Conservation (phyloP, 768 basidiomycete species). For the Postia placenta region DNA sequence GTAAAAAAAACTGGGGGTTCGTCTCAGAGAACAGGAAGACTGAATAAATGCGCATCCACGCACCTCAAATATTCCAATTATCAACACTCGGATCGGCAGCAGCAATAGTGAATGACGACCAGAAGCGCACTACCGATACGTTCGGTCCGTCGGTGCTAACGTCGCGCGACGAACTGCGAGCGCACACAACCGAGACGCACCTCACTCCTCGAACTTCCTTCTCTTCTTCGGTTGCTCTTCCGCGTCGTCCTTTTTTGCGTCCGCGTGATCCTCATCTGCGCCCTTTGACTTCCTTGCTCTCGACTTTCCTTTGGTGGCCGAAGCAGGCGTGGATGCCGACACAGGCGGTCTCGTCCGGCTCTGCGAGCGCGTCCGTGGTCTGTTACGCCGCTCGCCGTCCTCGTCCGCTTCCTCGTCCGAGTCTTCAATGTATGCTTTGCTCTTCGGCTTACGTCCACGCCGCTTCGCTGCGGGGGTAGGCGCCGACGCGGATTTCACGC, state of each 20-base stretch:
- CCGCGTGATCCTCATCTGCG: conserved; percentile 8
- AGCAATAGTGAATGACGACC: too few species aligned
- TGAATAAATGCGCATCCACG: too few species aligned
- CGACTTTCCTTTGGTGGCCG: conserved; percentile 5
- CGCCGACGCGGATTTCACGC: conserved; percentile 8
- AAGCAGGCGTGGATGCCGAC: conserved; percentile 1
- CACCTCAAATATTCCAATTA: too few species aligned
- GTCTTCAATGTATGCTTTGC: conserved; percentile 15
- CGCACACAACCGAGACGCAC: too few species aligned
- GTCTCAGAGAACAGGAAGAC: too few species aligned
- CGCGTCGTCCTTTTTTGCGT: conserved; percentile 11
- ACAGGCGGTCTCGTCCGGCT: conserved; percentile 12
- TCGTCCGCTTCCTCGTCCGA: conserved; percentile 15
- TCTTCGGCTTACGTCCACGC: conserved; percentile 16
- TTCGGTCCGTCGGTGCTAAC: too few species aligned
- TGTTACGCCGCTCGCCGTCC: conserved; percentile 2
- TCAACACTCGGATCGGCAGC: too few species aligned
- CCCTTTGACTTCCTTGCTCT: conserved; percentile 8
- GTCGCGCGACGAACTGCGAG: too few species aligned
- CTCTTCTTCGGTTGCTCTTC: conserved; percentile 23
- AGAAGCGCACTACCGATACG: too few species aligned
- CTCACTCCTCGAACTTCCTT: conserved; percentile 14
- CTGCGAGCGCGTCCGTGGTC: conserved; percentile 13
- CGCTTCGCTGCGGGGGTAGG: conserved; percentile 7
- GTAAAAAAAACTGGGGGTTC: too few species aligned